Evolutionary conservation across 176 grass and related monocot genomes (phyloP), one percentile per base, ranked within the genome.

Genomic region (Triticum urartu): DNA sequence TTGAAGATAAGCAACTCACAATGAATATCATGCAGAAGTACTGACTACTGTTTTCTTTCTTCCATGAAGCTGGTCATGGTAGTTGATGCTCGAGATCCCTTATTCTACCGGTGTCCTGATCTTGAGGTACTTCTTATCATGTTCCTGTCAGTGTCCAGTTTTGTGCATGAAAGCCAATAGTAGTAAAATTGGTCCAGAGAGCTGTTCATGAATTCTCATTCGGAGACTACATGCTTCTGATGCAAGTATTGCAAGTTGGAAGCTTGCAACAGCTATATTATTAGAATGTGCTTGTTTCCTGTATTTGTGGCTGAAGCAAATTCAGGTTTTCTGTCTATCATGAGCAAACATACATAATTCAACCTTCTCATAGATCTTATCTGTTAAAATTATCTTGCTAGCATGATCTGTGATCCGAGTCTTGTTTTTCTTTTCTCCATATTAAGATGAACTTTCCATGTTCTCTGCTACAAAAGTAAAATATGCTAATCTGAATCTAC

Each of bases 81-180:
- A 73, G 92, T 98, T 62, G 96, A 95, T 94, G 91, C 96, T 78
- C 88, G 93, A 18, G 93, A 98, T 90, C 96, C 96, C 65, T 85
- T 95, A 15, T 98, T 98, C 85, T 95, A 95, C 79, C 79, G 93
- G 11, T 92, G 93, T 65, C 92, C 92, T 63, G 96, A 98, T 84
- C 93, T 98, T 62, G 97, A 98, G 93, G 96, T 98, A 88, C 78
- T 67, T 24, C 3, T 75, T 79, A 15, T 56, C 26, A 25, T 84
- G 36, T 80, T 77, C 68, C n/a, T 4, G 1, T 59, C 17, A 20
- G 21, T 39, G 43, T 30, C 48, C 56, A 39, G 0, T 70, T n/a
- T 42, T 58, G 40, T 68, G 25, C 9, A 35, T 14, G 15, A 22
- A 75, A 73, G 11, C 2, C 4, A 14, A 2, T 33, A 64, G 45